Evolutionary conservation across 2,329 filamentous ascomycete species (phyloP).

Genomic region (Aspergillus fijiensis): DNA sequence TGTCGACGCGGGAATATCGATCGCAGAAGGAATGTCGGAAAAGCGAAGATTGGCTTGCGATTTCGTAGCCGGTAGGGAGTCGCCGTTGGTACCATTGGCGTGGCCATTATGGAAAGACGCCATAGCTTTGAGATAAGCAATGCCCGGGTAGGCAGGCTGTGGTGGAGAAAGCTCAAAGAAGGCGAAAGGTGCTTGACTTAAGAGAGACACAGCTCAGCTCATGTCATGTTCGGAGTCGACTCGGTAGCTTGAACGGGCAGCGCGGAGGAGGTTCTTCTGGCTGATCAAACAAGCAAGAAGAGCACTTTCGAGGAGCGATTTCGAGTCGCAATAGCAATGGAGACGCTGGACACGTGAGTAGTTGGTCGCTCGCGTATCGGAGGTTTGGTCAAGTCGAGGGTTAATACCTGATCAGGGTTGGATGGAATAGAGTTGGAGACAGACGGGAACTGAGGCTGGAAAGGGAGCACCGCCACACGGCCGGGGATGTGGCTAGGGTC

Average conservation of each 20-base stretch:
- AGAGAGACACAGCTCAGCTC: constrained; percentile 18
- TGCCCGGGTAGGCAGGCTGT: neutral
- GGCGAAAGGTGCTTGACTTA: constrained; percentile 10
- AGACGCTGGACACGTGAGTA: constrained; percentile 4
- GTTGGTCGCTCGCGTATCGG: neutral
- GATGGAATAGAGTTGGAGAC: neutral
- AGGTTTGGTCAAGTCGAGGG: constrained; percentile 14
- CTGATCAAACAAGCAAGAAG: constrained; percentile 9
- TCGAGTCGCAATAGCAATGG: constrained; percentile 10
- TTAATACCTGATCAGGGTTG: neutral
- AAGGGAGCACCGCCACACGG: constrained; percentile 26
- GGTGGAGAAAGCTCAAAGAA: constrained; percentile 17
- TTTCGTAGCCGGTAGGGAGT: constrained; percentile 31
- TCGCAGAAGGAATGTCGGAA: constrained; percentile 61
- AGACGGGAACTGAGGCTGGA: constrained; percentile 22
- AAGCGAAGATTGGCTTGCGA: constrained; percentile 51
- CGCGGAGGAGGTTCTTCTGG: constrained; percentile 4
- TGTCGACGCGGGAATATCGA: constrained; percentile 64
- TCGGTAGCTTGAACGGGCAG: neutral
- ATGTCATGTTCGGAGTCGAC: constrained; percentile 30
- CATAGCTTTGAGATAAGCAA: constrained; percentile 42
- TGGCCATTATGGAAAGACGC: constrained; percentile 52
- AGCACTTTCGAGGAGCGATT: neutral
- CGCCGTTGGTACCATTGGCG: constrained; percentile 54
- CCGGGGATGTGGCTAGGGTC: constrained; percentile 7